A percentile compares a stretch with the other conserved stretches of the same genome.
Evolutionary conservation across 345 rosid species (phyloP).

Genomic region (Raphanus raphanistrum): DNA sequence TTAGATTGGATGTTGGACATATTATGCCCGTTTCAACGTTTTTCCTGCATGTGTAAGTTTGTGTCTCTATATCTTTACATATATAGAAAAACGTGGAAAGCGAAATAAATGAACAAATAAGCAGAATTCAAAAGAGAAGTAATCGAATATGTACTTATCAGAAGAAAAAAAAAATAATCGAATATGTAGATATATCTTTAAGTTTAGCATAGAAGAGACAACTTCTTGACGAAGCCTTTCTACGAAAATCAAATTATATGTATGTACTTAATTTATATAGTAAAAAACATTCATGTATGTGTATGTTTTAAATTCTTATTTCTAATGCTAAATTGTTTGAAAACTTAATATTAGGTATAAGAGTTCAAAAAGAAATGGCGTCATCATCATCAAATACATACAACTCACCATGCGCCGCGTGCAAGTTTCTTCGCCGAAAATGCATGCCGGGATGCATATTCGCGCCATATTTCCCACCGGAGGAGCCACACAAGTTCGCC

Average conservation of each 20-base stretch:
- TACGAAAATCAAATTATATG: not conserved
- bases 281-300: not conserved
- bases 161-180: not conserved
- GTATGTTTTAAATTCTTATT: not conserved
- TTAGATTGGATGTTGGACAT: conserved; percentile 10
- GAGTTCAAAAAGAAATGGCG: not conserved
- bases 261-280: not conserved
- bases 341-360: conserved; percentile 18
- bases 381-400: conserved; percentile 78
- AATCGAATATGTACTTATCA: not conserved
- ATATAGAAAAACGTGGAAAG: conserved; percentile 3
- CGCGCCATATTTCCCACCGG: conserved; percentile 93
- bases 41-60: not conserved
- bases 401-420: conserved; percentile 97
- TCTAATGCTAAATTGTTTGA: not conserved
- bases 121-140: not conserved
- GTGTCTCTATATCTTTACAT: not conserved
- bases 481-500: conserved; percentile 92
- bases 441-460: conserved; percentile 92
- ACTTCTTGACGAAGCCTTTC: not conserved
- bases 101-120: not conserved
- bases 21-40: conserved; percentile 3
- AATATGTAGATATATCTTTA: not conserved
- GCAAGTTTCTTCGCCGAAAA: conserved; percentile 89
- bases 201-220: not conserved